Percentiles rank a stretch among this genome's conserved stretches.
These are phyloP conservation scores for Salix caprea DNA, from an alignment of 345 rosid species.

Conservation along the genomic window DNA sequence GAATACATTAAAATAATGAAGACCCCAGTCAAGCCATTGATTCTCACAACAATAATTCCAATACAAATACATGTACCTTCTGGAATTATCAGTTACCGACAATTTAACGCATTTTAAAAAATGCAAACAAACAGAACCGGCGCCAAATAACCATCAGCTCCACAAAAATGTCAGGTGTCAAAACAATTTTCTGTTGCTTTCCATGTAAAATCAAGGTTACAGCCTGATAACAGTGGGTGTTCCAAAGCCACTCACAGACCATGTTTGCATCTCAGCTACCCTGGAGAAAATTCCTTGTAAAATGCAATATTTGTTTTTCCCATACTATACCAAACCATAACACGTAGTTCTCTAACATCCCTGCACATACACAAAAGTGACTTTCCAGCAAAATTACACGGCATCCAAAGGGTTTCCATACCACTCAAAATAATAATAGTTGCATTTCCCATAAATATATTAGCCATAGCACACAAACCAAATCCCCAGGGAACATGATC, in stretches of 20 bases:
- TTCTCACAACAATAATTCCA: constrained; percentile 3
- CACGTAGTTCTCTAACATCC: not conserved
- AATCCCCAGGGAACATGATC: constrained; percentile 34
- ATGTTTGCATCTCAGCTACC: constrained; percentile 8
- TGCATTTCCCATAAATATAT: constrained; percentile 28
- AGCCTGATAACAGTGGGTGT: constrained; percentile 2
- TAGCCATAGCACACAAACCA: constrained; percentile 23
- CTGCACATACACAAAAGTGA: constrained; percentile 1
- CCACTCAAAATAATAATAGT: constrained; percentile 2
- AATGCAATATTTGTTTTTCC: constrained; percentile 1
- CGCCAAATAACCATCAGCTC: constrained; percentile 7
- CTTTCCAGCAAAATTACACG: constrained; percentile 23
- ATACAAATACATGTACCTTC: constrained; percentile 11
- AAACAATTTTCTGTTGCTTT: constrained; percentile 4
- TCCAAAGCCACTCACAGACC: constrained; percentile 1
- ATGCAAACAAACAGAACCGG: not conserved
- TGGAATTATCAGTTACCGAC: constrained; percentile 11
- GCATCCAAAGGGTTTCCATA: constrained; percentile 7
- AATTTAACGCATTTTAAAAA: constrained; percentile 15
- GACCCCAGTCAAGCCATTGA: constrained; percentile 13
- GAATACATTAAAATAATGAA: not conserved
- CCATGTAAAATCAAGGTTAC: not conserved
- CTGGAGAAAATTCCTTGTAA: constrained; percentile 4
- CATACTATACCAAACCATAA: constrained; percentile 14
- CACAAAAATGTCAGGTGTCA: constrained; percentile 5